Percentiles rank a stretch among this genome's conserved stretches.
Conservation (phyloP, 2,329 filamentous ascomycete species). For the Coleophoma eucalyptorum region DNA sequence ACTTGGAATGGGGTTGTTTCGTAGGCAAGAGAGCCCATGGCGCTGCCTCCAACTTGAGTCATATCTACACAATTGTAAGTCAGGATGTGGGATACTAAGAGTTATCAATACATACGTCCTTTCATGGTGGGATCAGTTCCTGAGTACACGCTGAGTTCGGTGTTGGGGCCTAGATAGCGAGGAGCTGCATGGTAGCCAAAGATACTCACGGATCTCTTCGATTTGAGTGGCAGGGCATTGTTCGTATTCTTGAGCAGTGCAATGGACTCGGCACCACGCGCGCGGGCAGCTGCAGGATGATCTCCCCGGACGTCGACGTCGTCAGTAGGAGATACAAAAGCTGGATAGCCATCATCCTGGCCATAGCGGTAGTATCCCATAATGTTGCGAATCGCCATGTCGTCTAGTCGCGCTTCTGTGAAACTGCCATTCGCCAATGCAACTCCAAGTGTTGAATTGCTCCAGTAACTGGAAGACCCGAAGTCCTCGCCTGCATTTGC, state of each 20-base stretch:
- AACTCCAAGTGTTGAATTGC: conserved; percentile 2
- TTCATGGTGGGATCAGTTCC: background rate
- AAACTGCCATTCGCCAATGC: conserved; percentile 11
- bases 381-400: background rate
- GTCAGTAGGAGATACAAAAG: background rate
- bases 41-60: conserved; percentile 1
- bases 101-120: background rate
- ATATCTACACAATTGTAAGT: background rate
- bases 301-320: conserved; percentile 71
- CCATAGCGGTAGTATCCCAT: conserved; percentile 1
- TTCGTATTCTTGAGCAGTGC: conserved; percentile 74
- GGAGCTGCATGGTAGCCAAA: conserved; percentile 66
- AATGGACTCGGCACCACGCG: conserved; percentile 57
- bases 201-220: conserved; percentile 51
- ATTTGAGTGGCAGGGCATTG: conserved; percentile 58
- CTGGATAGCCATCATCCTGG: background rate
- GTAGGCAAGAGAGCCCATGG: conserved; percentile 42
- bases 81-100: background rate
- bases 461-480: conserved; percentile 6
- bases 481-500: conserved; percentile 8
- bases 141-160: background rate
- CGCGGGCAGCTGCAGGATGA: conserved; percentile 49
- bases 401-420: conserved; percentile 1
- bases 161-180: conserved; percentile 46
- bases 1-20: conserved; percentile 35